Evolutionary conservation across 306 rosid genomes (phyloP).

Genomic region (Cicer pinnatifidum): DNA sequence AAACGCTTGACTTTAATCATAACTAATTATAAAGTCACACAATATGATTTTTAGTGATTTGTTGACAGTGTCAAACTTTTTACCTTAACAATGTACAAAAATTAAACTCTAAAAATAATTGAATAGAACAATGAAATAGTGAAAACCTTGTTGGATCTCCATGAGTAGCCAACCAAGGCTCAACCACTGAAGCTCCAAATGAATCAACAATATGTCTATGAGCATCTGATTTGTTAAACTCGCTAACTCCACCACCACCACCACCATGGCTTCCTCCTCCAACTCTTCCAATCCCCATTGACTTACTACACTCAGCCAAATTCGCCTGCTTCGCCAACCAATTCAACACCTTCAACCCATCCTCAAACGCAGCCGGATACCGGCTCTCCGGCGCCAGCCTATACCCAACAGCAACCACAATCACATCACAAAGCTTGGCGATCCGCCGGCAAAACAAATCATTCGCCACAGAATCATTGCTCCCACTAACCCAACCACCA

Average conservation of each 20-base stretch:
- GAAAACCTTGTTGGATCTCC: slow-evolving; percentile 89
- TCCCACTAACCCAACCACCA: slow-evolving; percentile 98
- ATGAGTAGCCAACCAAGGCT: slow-evolving; percentile 96
- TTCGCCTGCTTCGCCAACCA: slow-evolving; percentile 95
- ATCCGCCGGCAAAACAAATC: slow-evolving; percentile 81
- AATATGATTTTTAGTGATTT: too few relatives aligned
- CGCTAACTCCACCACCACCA: slow-evolving; percentile 37
- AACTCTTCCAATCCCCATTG: slow-evolving; percentile 57
- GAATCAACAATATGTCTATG: slow-evolving; percentile 76
- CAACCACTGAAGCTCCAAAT: slow-evolving; percentile 86
- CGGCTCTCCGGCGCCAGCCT: slow-evolving; percentile 88
- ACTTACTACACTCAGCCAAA: slow-evolving; percentile 87
- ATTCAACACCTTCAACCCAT: slow-evolving; percentile 82
- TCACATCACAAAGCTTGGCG: slow-evolving; percentile 78
- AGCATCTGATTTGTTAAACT: slow-evolving; percentile 65
- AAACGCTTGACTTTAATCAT: too few relatives aligned
- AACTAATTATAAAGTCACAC: too few relatives aligned
- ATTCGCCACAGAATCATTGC: slow-evolving; percentile 81
- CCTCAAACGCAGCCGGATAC: slow-evolving; percentile 92
- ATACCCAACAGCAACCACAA: slow-evolving; percentile 82
- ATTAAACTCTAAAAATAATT: neutral
- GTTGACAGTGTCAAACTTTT: too few relatives aligned
- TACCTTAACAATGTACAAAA: too few relatives aligned
- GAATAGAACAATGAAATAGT: slow-evolving; percentile 18
- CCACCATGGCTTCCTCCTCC: slow-evolving; percentile 36